These are phyloP conservation scores for Zygotorulaspora sp. DNA, from an alignment of 805 yeast genomes.

Conservation along the genomic window DNA sequence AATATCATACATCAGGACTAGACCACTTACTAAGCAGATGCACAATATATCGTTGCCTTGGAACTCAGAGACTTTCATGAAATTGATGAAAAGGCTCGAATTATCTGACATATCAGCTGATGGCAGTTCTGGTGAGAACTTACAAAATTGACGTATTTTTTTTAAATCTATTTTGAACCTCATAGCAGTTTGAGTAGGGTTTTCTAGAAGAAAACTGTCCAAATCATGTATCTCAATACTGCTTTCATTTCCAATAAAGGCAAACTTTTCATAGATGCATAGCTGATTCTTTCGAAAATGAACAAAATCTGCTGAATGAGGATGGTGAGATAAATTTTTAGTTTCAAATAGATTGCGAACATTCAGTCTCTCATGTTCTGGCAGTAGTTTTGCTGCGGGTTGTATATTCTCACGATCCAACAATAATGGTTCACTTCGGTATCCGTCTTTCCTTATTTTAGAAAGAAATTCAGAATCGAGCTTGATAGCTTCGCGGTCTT, in stretches of 20 bases:
- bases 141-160: slow-evolving; percentile 3
- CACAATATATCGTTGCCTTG: slow-evolving; percentile 42
- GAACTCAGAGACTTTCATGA: slow-evolving; percentile 39
- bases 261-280: slow-evolving; percentile 11
- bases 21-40: slow-evolving; percentile 54
- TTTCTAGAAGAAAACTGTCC: slow-evolving; percentile 6
- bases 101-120: slow-evolving; percentile 3
- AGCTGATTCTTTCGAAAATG: slow-evolving; percentile 16
- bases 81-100: slow-evolving; percentile 48
- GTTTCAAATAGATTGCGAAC: slow-evolving; percentile 13
- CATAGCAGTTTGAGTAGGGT: slow-evolving; percentile 4
- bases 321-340: slow-evolving; percentile 2
- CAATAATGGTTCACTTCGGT: slow-evolving; percentile 24
- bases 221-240: slow-evolving; percentile 13
- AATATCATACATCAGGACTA: slow-evolving; percentile 39
- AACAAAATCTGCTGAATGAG: background rate
- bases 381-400: slow-evolving; percentile 24
- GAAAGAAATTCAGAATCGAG: background rate
- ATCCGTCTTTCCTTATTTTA: slow-evolving; percentile 8
- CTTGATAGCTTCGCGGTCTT: background rate
- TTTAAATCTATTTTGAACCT: slow-evolving; percentile 1
- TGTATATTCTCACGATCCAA: slow-evolving; percentile 14
- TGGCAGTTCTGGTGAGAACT: background rate
- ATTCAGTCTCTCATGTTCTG: slow-evolving; percentile 17
- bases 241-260: slow-evolving; percentile 11